Evolutionary conservation across 2,329 filamentous ascomycete genomes (phyloP).

Genomic region (Ophiostoma fasciatum): DNA sequence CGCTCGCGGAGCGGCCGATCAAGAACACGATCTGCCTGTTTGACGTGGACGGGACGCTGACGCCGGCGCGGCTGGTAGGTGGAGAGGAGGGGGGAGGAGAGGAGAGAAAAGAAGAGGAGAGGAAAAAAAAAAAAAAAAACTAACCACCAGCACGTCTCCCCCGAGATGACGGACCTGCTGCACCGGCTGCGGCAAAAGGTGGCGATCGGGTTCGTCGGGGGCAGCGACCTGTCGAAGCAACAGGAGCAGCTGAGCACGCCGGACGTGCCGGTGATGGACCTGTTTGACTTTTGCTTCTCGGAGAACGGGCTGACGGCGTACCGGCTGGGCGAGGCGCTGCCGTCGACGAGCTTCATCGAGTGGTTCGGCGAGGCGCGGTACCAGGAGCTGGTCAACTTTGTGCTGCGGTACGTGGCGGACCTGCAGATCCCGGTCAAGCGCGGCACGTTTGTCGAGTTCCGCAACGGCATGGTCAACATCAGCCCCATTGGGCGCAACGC

Average conservation of each 20-base stretch:
- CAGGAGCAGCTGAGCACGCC: conserved; percentile 80
- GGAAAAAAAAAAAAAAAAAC: too few species aligned
- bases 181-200: conserved; percentile 69
- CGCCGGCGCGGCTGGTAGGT: conserved; percentile 60
- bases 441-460: conserved; percentile 76
- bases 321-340: conserved; percentile 63
- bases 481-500: conserved; percentile 79
- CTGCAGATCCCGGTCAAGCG: conserved; percentile 71
- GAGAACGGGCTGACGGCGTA: conserved; percentile 93
- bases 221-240: conserved; percentile 83
- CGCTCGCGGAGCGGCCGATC: conserved; percentile 69
- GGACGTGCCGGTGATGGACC: conserved; percentile 53
- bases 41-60: conserved; percentile 90
- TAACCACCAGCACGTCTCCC: conserved; percentile 45
- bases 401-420: conserved; percentile 72
- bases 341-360: conserved; percentile 74
- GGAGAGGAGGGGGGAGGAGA: too few species aligned
- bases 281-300: conserved; percentile 96
- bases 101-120: too few species aligned
- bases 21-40: conserved; percentile 92
- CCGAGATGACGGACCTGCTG: conserved; percentile 74
- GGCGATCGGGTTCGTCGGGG: conserved; percentile 84
- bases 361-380: conserved; percentile 78
- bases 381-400: conserved; percentile 62
- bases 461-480: conserved; percentile 85